Evolutionary conservation across 371 early-diverging fungal species (phyloP).

Genomic region (Globomyces sp.): DNA sequence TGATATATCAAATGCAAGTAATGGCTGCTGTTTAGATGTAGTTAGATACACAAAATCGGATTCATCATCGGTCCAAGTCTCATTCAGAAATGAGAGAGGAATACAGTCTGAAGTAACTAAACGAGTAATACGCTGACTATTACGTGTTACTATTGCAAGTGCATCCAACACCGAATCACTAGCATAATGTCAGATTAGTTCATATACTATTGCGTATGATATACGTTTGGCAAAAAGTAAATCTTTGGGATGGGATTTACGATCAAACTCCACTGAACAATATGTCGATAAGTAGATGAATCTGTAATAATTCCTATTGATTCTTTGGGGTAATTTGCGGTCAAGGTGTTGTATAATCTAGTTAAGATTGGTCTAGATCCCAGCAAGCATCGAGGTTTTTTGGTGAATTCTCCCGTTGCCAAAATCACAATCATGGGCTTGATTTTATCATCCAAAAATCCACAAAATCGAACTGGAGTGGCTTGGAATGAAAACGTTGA

Average conservation of each 20-base stretch:
- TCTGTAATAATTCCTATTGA: background rate
- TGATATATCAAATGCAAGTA: background rate
- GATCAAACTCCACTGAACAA: background rate
- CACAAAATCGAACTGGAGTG: too few species aligned
- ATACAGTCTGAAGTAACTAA: background rate
- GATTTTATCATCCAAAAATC: slow-evolving; percentile 2
- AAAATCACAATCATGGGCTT: slow-evolving; percentile 3
- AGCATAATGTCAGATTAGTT: background rate
- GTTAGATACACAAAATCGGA: slow-evolving; percentile 6
- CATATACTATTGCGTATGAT: background rate
- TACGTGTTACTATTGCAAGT: background rate
- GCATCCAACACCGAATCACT: background rate
- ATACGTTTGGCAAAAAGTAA: background rate
- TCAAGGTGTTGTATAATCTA: background rate
- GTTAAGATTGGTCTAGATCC: background rate
- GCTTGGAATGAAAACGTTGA: background rate
- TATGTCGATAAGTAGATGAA: background rate
- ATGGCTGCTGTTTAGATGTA: background rate
- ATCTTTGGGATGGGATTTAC: background rate
- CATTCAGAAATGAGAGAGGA: background rate
- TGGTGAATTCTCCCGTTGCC: background rate
- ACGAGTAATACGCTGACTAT: too few species aligned
- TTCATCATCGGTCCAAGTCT: slow-evolving; percentile 4
- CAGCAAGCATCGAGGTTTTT: background rate
- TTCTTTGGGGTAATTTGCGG: too few species aligned